Evolutionary conservation across 2,329 filamentous ascomycete species (phyloP), one percentile per base, ranked within the genome.

Genomic region (Neonectria neomacrospora): DNA sequence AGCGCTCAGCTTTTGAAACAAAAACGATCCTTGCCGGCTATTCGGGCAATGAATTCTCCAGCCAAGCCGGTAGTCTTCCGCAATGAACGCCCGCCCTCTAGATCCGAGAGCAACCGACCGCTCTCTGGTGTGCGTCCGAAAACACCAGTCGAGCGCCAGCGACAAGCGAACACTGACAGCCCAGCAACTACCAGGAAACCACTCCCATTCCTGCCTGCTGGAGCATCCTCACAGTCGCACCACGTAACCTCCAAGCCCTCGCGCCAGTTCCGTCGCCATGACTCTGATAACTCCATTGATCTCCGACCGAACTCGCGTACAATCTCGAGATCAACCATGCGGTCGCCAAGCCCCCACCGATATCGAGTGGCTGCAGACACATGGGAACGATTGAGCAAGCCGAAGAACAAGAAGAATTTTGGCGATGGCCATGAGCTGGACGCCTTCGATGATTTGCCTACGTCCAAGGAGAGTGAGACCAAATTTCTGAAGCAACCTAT

Each of bases 391-490:
- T 80, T 97, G 63, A 94, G 87, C 66, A 91, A 90, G 76, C 93
- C 93, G 3, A 79, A 78, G 71, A 77, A 77, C 54, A 79, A 79
- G 68, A 79, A 77, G 65, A 75, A 79, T 84, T 99, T 96, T 80
- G 96, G 96, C 12, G 93, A 97, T 77, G 96, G 96, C 16, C 91
- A 91, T 64, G 96, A 99, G 78, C 84, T 99, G 34, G 95, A 98
- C 70, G 89, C 87, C 2, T 98, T 99, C 76, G 96, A 99, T 76
- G 96, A 99, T 78, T 82, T 99, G 59, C 95, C 95, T 1, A 98
- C 94, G 0, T 97, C 94, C 16, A 88, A 86, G 12, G 88, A 91
- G 64, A 86, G 88, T 14, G 96, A 99, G 79, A 93, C 89, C 66
- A 91, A 88, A 71, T 99, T 88, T 74, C 84, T 94, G 65, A 96